Evolutionary conservation across 306 rosid genomes (phyloP), one percentile per base, ranked within the genome.

Genomic region (Arachis stenosperma): DNA sequence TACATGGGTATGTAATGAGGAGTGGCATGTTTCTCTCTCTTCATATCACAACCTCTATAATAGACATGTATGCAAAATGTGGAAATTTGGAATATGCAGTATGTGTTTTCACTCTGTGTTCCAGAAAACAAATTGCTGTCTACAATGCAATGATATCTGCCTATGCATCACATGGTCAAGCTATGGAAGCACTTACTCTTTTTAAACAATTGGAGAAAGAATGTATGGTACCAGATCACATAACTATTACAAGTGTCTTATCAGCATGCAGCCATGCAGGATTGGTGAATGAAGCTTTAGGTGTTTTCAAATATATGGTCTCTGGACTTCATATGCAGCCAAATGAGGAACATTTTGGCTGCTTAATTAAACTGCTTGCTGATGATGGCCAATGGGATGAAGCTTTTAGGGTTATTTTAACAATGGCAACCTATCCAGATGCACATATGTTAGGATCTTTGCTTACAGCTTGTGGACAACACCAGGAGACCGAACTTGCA

Each of bases 31-130:
- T 48, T 80, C 46, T 29, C n/a, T 79, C 88, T 50, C 48, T 69
- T 71, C 79, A 75, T 30, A 79, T 84, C 41, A 72, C 64, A n/a
- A 86, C 94, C 58, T 83, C 97, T 71, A 71, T 89, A 63, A 74
- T 93, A 29, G 86, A 89, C 74, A 89, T 88, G 96, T 90, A 90
- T 82, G 98, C 94, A 69, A 89, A 89, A 86, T 93, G 90, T 68
- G 97, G 98, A 47, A 44, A 37, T 43, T 71, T 84, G 70, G 68
- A 86, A 69, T 5, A 73, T 77, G 84, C 97, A 14, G 85, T 83
- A 77, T 46, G 69, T 54, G 83, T 88, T 56, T 90, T 90, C 65
- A 73, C 41, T 78, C 58, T 46, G 78, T 83, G 76, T 53, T 71
- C 75, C 51, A 53, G 82, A 61, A 93, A 88, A 82, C 84, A 79